Evolutionary conservation across 2,329 filamentous ascomycete species (phyloP).

Genomic region (Juglanconis sp.): DNA sequence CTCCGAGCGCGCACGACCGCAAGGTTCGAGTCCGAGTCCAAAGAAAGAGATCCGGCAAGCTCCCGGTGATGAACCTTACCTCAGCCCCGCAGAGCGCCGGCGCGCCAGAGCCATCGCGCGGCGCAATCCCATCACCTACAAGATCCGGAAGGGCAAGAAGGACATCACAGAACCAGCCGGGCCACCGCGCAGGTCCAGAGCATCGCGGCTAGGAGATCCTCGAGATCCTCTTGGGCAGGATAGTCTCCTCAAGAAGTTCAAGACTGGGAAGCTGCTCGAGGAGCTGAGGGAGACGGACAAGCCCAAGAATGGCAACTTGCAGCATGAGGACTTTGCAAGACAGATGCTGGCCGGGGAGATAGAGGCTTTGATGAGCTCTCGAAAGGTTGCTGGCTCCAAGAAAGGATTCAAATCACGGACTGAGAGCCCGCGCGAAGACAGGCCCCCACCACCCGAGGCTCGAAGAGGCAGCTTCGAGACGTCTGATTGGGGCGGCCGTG

Average conservation of each 20-base stretch:
- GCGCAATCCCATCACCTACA: conserved; percentile 22
- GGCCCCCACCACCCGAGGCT: neutral
- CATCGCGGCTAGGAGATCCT: conserved; percentile 46
- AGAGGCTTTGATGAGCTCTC: neutral
- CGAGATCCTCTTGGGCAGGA: conserved; percentile 49
- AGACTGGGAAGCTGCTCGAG: conserved; percentile 40
- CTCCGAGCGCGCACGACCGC: conserved; percentile 32
- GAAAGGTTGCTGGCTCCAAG: neutral
- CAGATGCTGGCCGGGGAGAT: conserved; percentile 10
- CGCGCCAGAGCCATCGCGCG: conserved; percentile 21
- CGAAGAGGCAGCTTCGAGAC: neutral
- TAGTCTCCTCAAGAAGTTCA: conserved; percentile 54
- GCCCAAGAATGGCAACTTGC: conserved; percentile 13
- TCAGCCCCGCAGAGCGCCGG: conserved; percentile 24
- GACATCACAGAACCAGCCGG: conserved; percentile 43
- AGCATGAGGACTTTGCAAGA: conserved; percentile 13
- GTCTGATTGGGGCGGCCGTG: neutral
- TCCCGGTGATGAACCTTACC: conserved; percentile 8
- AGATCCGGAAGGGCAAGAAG: conserved; percentile 47
- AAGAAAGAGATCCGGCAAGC: conserved; percentile 14
- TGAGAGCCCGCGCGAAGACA: neutral
- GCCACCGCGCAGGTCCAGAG: conserved; percentile 9
- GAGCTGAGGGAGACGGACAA: conserved; percentile 23
- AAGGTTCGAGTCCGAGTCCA: conserved; percentile 23
- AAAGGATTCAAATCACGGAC: neutral